phyloP scores from a whole-genome alignment of 305 asterid genomes.

The Vinca major region DNA sequence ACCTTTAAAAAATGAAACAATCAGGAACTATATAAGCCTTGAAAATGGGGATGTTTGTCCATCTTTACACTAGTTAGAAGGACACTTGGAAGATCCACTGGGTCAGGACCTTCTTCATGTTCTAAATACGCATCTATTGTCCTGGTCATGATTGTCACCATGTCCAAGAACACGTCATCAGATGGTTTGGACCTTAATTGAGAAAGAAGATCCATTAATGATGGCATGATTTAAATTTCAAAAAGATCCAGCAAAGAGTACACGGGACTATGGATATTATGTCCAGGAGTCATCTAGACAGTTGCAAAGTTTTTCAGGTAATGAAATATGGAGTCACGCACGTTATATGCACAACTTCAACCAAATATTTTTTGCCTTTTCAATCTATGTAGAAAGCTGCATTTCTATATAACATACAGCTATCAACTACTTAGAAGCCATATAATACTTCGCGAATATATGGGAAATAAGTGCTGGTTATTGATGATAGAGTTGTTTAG shows the following conservation, averaged over 20 bases:
- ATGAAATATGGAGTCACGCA: not conserved
- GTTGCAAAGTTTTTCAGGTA: not conserved
- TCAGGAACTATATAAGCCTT: not conserved
- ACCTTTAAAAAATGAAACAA: not conserved
- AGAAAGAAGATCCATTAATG: not conserved
- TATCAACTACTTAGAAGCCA: not conserved
- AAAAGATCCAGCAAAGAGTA: not conserved
- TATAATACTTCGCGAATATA: not conserved
- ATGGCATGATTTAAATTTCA: not conserved
- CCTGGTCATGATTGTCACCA: not conserved
- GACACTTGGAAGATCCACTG: not conserved
- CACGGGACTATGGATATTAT: not conserved
- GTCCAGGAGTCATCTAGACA: not conserved
- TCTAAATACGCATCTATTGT: not conserved
- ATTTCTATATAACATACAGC: not conserved
- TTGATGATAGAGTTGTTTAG: not conserved
- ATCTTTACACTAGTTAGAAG: not conserved
- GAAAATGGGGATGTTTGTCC: not conserved
- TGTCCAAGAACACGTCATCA: not conserved
- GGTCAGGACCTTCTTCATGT: not conserved
- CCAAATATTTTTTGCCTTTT: too few relatives aligned
- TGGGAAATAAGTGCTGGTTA: too few relatives aligned
- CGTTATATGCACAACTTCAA: not conserved
- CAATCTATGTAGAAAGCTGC: too few relatives aligned
- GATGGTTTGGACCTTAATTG: not conserved